Evolutionary conservation across 768 basidiomycete genomes (phyloP).

Genomic region (Leccinum variicolor): DNA sequence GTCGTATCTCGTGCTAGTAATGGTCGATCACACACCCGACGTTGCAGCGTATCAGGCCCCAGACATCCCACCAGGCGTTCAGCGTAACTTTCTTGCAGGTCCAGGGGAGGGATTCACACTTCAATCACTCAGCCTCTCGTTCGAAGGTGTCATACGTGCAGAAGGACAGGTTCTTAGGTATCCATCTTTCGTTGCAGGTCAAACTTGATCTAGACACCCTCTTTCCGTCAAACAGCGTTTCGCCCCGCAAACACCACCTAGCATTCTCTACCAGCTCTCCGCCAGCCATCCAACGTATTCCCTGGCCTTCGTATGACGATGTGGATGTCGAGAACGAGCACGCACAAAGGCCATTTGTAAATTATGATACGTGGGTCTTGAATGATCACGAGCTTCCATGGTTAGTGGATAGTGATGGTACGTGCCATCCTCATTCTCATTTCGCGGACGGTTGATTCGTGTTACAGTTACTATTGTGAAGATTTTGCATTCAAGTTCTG

Average conservation of each 20-base stretch:
- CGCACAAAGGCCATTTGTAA: constrained; percentile 34
- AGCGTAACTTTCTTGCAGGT: constrained; percentile 70
- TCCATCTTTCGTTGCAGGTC: constrained; percentile 1
- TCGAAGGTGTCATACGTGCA: constrained; percentile 79
- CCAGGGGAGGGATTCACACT: constrained; percentile 76
- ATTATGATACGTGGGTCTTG: constrained; percentile 70
- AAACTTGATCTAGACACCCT: constrained; percentile 1
- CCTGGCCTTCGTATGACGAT: constrained; percentile 65
- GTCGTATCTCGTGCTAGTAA: constrained; percentile 76
- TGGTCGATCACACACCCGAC: constrained; percentile 55
- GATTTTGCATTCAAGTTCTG: constrained; percentile 56
- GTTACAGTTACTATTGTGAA: constrained; percentile 58
- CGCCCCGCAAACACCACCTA: constrained; percentile 66
- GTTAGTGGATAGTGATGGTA: constrained; percentile 74
- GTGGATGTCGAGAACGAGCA: constrained; percentile 34
- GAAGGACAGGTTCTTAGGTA: constrained; percentile 76
- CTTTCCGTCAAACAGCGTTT: constrained; percentile 48
- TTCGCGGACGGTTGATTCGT: background rate
- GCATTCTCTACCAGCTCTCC: constrained; percentile 74
- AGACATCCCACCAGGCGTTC: constrained; percentile 44
- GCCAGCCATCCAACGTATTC: constrained; percentile 76
- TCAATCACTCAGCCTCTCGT: constrained; percentile 62
- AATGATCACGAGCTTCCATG: constrained; percentile 67
- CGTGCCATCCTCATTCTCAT: constrained; percentile 13
- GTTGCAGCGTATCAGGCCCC: constrained; percentile 55